Percentiles rank a stretch among this genome's conserved stretches.
Conservation (phyloP, 176 grass and related monocot genomes). For the Olyra latifolia region DNA sequence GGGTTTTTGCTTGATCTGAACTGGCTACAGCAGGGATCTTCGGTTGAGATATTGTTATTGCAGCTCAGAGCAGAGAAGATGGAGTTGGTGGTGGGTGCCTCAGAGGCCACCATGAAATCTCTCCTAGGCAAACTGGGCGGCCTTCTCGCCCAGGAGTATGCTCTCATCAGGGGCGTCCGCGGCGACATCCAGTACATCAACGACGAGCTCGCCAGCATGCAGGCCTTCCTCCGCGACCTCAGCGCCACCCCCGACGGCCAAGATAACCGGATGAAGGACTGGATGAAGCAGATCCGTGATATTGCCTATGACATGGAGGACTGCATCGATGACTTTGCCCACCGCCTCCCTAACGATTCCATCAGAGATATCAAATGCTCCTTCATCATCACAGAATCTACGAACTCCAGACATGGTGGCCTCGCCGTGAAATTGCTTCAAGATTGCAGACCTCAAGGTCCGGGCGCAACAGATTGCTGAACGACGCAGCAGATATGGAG, state of each 20-base stretch:
- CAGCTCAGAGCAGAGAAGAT: not conserved
- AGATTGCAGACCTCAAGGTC: not conserved
- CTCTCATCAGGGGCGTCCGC: not conserved
- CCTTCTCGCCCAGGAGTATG: constrained; percentile 18
- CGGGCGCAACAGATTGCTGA: constrained; percentile 13
- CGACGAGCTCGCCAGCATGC: too few species aligned
- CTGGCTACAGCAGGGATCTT: too few species aligned
- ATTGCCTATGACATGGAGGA: too few species aligned
- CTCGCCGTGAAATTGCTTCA: constrained; percentile 1
- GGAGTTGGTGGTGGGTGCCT: constrained; percentile 11
- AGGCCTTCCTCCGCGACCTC: too few species aligned
- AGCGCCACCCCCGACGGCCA: too few species aligned
- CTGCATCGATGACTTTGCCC: too few species aligned
- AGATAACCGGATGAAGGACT: too few species aligned
- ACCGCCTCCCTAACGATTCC: too few species aligned
- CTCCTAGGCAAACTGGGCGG: not conserved
- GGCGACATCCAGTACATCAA: not conserved
- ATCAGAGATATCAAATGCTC: not conserved
- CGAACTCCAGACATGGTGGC: constrained; percentile 5
- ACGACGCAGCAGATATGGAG: not conserved
- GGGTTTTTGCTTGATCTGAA: too few species aligned
- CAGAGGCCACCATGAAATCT: not conserved
- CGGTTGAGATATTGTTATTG: too few species aligned
- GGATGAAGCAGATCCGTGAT: too few species aligned
- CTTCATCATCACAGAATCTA: not conserved